phyloP scores from a whole-genome alignment of 345 rosid species.

The Raphanus raphanistrum region DNA sequence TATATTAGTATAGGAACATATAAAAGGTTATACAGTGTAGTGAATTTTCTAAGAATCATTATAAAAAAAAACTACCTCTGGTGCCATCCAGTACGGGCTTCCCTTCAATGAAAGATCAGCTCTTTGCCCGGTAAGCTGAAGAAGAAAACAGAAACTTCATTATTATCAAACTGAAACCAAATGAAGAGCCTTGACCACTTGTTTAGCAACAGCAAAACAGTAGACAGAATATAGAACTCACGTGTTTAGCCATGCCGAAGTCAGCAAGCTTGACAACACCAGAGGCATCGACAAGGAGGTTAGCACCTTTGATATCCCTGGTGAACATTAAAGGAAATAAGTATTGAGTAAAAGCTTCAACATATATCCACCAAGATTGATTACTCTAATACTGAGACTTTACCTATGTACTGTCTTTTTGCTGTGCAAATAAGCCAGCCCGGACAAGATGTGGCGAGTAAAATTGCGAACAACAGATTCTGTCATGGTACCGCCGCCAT shows the following conservation, averaged over 20 bases:
- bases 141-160: slow-evolving; percentile 12
- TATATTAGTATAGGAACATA: slow-evolving; percentile 19
- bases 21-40: not conserved
- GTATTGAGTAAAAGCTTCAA: slow-evolving; percentile 22
- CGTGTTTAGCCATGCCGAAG: slow-evolving; percentile 99
- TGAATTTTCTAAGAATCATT: not conserved
- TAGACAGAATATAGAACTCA: slow-evolving; percentile 43
- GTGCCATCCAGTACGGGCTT: slow-evolving; percentile 99
- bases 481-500: slow-evolving; percentile 87
- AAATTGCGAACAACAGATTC: slow-evolving; percentile 87
- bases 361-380: slow-evolving; percentile 13
- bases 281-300: slow-evolving; percentile 92
- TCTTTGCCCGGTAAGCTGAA: slow-evolving; percentile 84
- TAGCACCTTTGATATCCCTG: slow-evolving; percentile 98
- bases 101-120: slow-evolving; percentile 92
- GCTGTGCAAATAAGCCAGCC: slow-evolving; percentile 84
- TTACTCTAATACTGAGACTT: not conserved
- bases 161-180: slow-evolving; percentile 7
- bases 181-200: not conserved
- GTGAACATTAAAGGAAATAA: slow-evolving; percentile 20
- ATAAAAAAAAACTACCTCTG: slow-evolving; percentile 62
- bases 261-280: slow-evolving; percentile 97
- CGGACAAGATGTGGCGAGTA: slow-evolving; percentile 91
- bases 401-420: slow-evolving; percentile 95
- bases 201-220: not conserved